phyloP scores from a whole-genome alignment of 345 rosid species.

The Eucalyptus cladocalyx region DNA sequence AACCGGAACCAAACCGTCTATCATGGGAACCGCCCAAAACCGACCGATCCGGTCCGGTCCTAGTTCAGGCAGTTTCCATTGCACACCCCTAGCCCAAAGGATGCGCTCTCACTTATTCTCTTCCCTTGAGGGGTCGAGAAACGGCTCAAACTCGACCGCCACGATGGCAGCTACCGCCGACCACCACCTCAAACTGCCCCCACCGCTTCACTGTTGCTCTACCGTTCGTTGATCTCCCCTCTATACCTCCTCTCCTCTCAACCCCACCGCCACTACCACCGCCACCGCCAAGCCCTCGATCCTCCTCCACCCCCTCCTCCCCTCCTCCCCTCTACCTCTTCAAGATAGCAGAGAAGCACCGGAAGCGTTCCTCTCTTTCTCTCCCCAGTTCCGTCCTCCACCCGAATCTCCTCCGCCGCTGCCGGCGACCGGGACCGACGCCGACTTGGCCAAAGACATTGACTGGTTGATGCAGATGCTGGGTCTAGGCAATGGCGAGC shows the following conservation, averaged over 20 bases:
- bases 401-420: not conserved
- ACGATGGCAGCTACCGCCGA: not conserved
- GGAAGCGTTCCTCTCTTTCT: slow-evolving; percentile 18
- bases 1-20: too few relatives aligned
- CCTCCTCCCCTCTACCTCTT: not conserved
- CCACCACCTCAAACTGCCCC: not conserved
- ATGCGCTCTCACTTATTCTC: slow-evolving; percentile 23
- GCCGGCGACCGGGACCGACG: not conserved
- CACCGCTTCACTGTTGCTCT: not conserved
- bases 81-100: too few relatives aligned
- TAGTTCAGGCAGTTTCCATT: too few relatives aligned
- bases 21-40: too few relatives aligned
- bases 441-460: slow-evolving; percentile 4
- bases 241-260: not conserved
- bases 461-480: slow-evolving; percentile 11
- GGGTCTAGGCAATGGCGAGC: slow-evolving; percentile 6
- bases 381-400: slow-evolving; percentile 1
- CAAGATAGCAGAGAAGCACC: slow-evolving; percentile 34
- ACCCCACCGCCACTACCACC: not conserved
- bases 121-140: slow-evolving; percentile 35
- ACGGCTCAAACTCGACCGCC: slow-evolving; percentile 18
- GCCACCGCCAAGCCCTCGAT: not conserved
- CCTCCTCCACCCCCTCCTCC: not conserved
- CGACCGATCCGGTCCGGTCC: too few relatives aligned
- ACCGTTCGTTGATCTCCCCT: slow-evolving; percentile 17